Evolutionary conservation across 805 yeast species (phyloP).

Genomic region (Candida ovalis): DNA sequence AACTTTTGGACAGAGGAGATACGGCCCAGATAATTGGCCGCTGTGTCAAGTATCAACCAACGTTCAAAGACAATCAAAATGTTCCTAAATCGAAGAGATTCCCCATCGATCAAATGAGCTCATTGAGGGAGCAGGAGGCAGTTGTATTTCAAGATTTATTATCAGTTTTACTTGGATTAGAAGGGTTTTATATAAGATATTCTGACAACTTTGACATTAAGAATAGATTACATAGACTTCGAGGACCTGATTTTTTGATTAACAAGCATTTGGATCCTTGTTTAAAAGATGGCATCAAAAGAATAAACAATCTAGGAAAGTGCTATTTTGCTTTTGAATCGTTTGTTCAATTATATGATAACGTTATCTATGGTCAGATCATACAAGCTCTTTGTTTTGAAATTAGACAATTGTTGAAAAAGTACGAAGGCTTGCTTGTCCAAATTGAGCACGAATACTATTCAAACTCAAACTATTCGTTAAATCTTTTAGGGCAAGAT

Average conservation of each 20-base stretch:
- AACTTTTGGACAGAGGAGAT: constrained; percentile 6
- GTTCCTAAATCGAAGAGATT: constrained; percentile 22
- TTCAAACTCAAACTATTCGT: constrained; percentile 47
- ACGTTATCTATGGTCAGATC: constrained; percentile 59
- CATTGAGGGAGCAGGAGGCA: constrained; percentile 63
- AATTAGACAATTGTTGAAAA: constrained; percentile 42
- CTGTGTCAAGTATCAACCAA: constrained; percentile 19
- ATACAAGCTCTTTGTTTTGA: constrained; percentile 69
- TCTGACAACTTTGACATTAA: constrained; percentile 55
- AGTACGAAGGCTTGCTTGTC: constrained; percentile 31
- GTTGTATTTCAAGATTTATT: constrained; percentile 67
- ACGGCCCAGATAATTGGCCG: constrained; percentile 13
- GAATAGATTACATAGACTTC: constrained; percentile 36
- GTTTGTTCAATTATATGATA: constrained; percentile 59
- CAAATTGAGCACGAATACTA: constrained; percentile 53
- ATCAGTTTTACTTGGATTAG: constrained; percentile 63
- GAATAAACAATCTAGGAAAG: constrained; percentile 59
- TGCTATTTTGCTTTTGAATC: constrained; percentile 53
- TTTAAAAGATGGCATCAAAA: constrained; percentile 63
- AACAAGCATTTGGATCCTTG: constrained; percentile 71
- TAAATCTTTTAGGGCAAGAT: constrained; percentile 55
- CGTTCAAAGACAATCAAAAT: constrained; percentile 9
- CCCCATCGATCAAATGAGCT: constrained; percentile 44
- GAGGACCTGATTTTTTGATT: constrained; percentile 74
- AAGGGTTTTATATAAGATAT: constrained; percentile 74